Evolutionary conservation across 2,329 filamentous ascomycete species (phyloP).

Genomic region (Scedosporium dehoogii): DNA sequence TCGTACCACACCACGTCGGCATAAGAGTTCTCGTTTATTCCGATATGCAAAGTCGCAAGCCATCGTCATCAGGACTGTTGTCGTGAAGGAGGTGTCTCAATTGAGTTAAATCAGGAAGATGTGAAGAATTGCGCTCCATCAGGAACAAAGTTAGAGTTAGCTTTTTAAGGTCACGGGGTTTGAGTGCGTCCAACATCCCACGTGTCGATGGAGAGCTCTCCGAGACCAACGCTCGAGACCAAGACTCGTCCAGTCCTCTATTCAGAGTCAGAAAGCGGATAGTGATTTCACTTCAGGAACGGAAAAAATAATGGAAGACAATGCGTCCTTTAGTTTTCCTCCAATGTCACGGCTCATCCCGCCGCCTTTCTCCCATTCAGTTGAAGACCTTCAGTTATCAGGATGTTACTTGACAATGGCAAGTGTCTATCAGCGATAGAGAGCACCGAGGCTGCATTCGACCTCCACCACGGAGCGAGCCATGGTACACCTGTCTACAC

Average conservation of each 20-base stretch:
- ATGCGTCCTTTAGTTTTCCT: too few species aligned
- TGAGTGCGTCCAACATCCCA: neutral
- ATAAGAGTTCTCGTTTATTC: neutral
- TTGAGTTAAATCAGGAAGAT: neutral
- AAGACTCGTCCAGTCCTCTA: neutral
- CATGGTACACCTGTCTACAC: neutral
- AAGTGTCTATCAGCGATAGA: too few species aligned
- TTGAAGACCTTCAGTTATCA: too few species aligned
- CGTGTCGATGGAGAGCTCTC: neutral
- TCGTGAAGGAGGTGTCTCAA: neutral
- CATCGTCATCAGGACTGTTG: neutral
- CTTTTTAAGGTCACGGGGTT: too few species aligned
- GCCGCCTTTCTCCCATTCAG: too few species aligned
- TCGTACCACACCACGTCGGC: neutral
- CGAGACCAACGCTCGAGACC: neutral
- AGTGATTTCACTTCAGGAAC: neutral
- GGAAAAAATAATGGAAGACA: too few species aligned
- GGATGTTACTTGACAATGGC: too few species aligned
- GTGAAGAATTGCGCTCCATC: neutral
- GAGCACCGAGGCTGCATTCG: too few species aligned
- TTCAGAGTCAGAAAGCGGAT: neutral
- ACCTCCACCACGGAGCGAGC: neutral
- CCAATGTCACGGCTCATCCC: too few species aligned
- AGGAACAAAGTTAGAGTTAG: too few species aligned
- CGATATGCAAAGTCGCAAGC: neutral